These are phyloP conservation scores for Scedosporium apiospermum DNA, from an alignment of 2,329 filamentous ascomycete genomes.

Conservation along the genomic window DNA sequence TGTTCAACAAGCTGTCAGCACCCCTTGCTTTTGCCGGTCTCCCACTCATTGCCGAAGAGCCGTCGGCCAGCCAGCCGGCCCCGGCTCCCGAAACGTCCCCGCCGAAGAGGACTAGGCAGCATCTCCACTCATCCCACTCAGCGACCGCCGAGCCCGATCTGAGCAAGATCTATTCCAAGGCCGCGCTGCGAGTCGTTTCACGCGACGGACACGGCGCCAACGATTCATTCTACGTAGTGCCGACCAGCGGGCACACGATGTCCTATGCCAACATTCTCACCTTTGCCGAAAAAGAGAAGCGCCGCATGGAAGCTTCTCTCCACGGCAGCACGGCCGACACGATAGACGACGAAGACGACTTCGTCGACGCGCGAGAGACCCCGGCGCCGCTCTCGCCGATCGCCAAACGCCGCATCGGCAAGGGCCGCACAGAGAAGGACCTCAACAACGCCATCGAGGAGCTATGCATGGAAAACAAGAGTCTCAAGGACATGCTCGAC, in stretches of 20 bases:
- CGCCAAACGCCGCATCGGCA: conserved; percentile 29
- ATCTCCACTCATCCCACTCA: conserved; percentile 13
- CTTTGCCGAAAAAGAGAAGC: conserved; percentile 57
- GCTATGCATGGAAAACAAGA: conserved; percentile 77
- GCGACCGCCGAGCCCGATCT: conserved; percentile 59
- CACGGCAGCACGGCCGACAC: conserved; percentile 39
- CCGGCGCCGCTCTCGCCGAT: conserved; percentile 33
- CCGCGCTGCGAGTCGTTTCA: conserved; percentile 69
- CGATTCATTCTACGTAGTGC: conserved; percentile 91
- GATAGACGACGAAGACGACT: conserved; percentile 67
- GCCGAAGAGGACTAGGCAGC: conserved; percentile 25
- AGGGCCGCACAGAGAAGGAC: conserved; percentile 31
- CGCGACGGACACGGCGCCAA: conserved; percentile 55
- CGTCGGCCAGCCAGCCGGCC: conserved; percentile 10
- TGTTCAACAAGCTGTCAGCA: conserved; percentile 82
- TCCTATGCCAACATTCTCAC: conserved; percentile 86
- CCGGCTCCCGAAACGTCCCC: conserved; percentile 19
- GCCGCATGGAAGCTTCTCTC: conserved; percentile 43
- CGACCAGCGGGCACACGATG: conserved; percentile 80
- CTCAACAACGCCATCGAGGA: conserved; percentile 71
- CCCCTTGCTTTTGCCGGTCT: conserved; percentile 89
- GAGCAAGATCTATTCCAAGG: conserved; percentile 73
- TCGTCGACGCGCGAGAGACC: conserved; percentile 77
- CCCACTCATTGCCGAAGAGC: conserved; percentile 55
- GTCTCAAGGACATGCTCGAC: conserved; percentile 76